A percentile compares a stretch with the other conserved stretches of the same genome.
Conservation (phyloP, 1,284 basidiomycete genomes). For the Takashimella koratensis region DNA sequence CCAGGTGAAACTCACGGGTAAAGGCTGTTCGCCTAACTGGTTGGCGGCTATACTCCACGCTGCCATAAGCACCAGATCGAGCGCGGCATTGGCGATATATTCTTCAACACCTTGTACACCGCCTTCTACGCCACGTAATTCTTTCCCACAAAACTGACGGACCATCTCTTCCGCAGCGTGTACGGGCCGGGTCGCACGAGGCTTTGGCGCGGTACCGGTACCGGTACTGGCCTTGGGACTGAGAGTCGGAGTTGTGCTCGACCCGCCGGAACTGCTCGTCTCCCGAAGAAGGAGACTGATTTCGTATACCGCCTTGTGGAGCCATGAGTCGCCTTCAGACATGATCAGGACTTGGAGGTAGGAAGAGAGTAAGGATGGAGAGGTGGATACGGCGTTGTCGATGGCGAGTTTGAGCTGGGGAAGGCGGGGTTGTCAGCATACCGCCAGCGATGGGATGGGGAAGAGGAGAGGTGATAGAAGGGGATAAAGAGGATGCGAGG, state of each 20-base stretch:
- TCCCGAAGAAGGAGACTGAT: constrained; percentile 38
- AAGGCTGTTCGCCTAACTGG: constrained; percentile 30
- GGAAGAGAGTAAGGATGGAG: constrained; percentile 40
- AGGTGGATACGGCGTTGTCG: constrained; percentile 41
- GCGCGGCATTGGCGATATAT: constrained; percentile 47
- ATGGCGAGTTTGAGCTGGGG: constrained; percentile 48
- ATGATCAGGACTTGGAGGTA: constrained; percentile 51
- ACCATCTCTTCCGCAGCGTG: constrained; percentile 39
- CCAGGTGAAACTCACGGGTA: constrained; percentile 36
- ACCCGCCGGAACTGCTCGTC: constrained; percentile 4
- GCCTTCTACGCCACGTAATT: constrained; percentile 38
- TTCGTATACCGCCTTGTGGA: constrained; percentile 41
- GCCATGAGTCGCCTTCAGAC: constrained; percentile 48
- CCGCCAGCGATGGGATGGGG: too few relatives aligned
- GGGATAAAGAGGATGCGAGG: background rate
- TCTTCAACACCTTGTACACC: constrained; percentile 43
- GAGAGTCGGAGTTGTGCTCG: background rate
- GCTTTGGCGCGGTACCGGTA: background rate
- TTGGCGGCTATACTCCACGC: constrained; percentile 39
- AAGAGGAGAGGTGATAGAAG: background rate
- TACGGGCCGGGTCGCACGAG: too few relatives aligned
- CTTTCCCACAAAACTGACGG: constrained; percentile 44
- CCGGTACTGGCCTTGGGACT: background rate
- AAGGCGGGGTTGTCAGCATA: too few relatives aligned
- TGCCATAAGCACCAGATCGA: constrained; percentile 47